phyloP scores from a whole-genome alignment of 768 basidiomycete species.

The Ephemerocybe angulata region DNA sequence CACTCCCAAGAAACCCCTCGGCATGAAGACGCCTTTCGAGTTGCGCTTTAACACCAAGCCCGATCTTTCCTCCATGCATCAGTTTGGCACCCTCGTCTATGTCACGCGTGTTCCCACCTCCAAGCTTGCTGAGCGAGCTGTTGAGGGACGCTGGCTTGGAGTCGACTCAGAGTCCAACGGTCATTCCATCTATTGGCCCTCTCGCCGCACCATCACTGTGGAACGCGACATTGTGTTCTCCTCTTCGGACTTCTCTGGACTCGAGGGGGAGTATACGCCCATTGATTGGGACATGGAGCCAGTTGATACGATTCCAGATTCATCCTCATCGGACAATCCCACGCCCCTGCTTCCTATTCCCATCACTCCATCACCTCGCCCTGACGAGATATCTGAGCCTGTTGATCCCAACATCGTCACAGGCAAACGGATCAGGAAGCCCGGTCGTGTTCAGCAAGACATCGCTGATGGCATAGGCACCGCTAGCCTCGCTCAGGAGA shows the following conservation, averaged over 20 bases:
- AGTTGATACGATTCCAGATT: not conserved
- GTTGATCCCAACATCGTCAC: not conserved
- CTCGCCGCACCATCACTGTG: constrained; percentile 22
- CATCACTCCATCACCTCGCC: not conserved
- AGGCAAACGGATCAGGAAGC: not conserved
- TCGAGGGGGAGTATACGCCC: constrained; percentile 27
- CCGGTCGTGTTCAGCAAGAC: not conserved
- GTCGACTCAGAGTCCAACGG: constrained; percentile 27
- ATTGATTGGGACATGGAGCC: constrained; percentile 5
- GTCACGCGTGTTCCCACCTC: constrained; percentile 15
- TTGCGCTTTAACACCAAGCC: constrained; percentile 20
- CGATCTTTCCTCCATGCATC: constrained; percentile 18
- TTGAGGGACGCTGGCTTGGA: constrained; percentile 33
- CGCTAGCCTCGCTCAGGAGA: not conserved
- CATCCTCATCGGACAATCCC: not conserved
- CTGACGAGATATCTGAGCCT: constrained; percentile 3
- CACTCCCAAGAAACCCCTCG: constrained; percentile 21
- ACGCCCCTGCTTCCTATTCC: not conserved
- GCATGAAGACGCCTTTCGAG: constrained; percentile 23
- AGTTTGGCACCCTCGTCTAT: constrained; percentile 33
- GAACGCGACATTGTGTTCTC: constrained; percentile 24
- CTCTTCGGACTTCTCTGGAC: constrained; percentile 6
- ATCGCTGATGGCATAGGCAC: not conserved
- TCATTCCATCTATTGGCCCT: constrained; percentile 31
- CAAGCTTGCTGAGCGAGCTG: constrained; percentile 15